Evolutionary conservation across 2,329 filamentous ascomycete species (phyloP).

Genomic region (Monilinia fructigena): DNA sequence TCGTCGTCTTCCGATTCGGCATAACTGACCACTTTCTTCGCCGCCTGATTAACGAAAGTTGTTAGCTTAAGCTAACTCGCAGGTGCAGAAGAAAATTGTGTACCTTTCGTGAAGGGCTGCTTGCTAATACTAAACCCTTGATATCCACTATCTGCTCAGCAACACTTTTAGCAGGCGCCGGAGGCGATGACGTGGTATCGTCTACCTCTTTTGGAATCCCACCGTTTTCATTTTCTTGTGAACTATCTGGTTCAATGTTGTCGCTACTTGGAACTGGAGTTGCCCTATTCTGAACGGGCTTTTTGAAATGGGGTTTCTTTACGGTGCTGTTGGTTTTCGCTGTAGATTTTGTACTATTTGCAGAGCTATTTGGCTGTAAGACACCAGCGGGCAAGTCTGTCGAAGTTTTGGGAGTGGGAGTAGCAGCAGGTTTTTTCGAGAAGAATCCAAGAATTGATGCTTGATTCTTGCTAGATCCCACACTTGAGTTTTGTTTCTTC

Average conservation of each 20-base stretch:
- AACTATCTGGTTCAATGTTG: slow-evolving; percentile 63
- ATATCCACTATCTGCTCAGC: slow-evolving; percentile 46
- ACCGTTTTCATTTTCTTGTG: slow-evolving; percentile 60
- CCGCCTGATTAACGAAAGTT: slow-evolving; percentile 41
- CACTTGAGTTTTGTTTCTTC: slow-evolving; percentile 39
- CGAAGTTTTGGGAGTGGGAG: slow-evolving; percentile 34
- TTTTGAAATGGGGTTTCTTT: slow-evolving; percentile 45
- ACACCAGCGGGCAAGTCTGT: slow-evolving; percentile 30
- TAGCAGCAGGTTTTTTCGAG: slow-evolving; percentile 53
- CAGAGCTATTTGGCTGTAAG: slow-evolving; percentile 39
- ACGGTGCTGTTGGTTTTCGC: slow-evolving; percentile 39
- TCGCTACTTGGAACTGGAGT: slow-evolving; percentile 84
- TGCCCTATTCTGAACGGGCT: slow-evolving; percentile 44
- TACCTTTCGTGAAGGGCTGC: slow-evolving; percentile 82
- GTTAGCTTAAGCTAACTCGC: background rate
- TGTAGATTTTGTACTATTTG: slow-evolving; percentile 41
- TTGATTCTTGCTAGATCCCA: slow-evolving; percentile 55
- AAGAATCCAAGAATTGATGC: slow-evolving; percentile 79
- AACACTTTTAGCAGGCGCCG: slow-evolving; percentile 46
- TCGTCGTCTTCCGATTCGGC: slow-evolving; percentile 82
- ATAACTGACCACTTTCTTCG: slow-evolving; percentile 71
- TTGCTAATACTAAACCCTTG: slow-evolving; percentile 48
- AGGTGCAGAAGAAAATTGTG: slow-evolving; percentile 25
- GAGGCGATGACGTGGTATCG: slow-evolving; percentile 48
- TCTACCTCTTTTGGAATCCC: slow-evolving; percentile 48